Evolutionary conservation across 495 filamentous ascomycete genomes (phyloP).

Genomic region (Penicillium bovifimosum): DNA sequence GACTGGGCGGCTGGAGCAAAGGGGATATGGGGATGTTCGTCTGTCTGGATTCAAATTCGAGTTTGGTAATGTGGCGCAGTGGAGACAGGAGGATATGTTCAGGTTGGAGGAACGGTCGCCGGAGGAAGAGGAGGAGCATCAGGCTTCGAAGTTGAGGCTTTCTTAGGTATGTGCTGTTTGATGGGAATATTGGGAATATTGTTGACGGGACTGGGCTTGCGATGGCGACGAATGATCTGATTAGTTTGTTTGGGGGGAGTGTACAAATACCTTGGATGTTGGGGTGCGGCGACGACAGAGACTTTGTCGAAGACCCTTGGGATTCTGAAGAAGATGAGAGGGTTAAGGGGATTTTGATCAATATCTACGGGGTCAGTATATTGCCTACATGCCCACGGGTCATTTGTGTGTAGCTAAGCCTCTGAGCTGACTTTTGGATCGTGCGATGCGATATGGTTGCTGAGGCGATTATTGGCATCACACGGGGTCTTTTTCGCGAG

Average conservation of each 20-base stretch:
- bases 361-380: slow-evolving; percentile 32
- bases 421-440: slow-evolving; percentile 6
- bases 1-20: too few relatives aligned
- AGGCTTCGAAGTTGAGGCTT: slow-evolving; percentile 21
- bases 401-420: too few relatives aligned
- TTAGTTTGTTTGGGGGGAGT: slow-evolving; percentile 23
- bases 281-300: slow-evolving; percentile 27
- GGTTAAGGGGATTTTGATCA: slow-evolving; percentile 24
- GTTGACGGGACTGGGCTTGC: slow-evolving; percentile 34
- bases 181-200: slow-evolving; percentile 33
- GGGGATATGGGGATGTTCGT: slow-evolving; percentile 22
- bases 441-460: slow-evolving; percentile 36
- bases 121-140: slow-evolving; percentile 16
- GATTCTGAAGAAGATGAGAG: slow-evolving; percentile 21
- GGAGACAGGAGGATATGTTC: slow-evolving; percentile 24
- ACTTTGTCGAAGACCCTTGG: slow-evolving; percentile 26
- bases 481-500: too few relatives aligned
- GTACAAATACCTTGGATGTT: slow-evolving; percentile 32
- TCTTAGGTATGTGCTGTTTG: slow-evolving; percentile 27
- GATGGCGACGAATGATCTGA: slow-evolving; percentile 35
- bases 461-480: slow-evolving; percentile 27
- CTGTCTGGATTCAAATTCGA: slow-evolving; percentile 29
- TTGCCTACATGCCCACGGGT: too few relatives aligned
- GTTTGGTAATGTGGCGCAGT: slow-evolving; percentile 25
- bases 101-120: slow-evolving; percentile 15